These are phyloP conservation scores for Turnera subulata DNA, from an alignment of 345 rosid genomes.

Conservation along the genomic window DNA sequence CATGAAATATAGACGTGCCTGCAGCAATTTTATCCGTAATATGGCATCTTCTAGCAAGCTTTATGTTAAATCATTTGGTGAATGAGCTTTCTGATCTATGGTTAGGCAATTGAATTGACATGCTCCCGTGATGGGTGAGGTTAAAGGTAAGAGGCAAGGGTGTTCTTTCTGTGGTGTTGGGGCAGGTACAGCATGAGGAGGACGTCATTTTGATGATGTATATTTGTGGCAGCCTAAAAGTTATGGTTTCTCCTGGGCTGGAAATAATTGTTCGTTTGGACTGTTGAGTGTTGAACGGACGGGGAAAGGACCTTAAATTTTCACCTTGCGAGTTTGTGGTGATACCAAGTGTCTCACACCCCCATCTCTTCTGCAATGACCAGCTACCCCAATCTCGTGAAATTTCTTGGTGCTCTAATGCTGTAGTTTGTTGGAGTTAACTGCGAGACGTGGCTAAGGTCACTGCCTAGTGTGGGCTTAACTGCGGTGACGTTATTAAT, in stretches of 20 bases:
- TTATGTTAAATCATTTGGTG: too few species aligned
- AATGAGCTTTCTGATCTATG: too few species aligned
- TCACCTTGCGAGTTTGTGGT: conserved; percentile 31
- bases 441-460: conserved; percentile 24
- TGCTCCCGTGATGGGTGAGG: too few species aligned
- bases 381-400: conserved; percentile 20
- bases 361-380: conserved; percentile 28
- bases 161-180: conserved; percentile 10
- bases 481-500: conserved; percentile 11
- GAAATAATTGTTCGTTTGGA: conserved; percentile 32
- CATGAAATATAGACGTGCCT: too few species aligned
- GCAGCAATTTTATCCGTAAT: too few species aligned
- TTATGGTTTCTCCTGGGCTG: background rate
- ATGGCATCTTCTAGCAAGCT: too few species aligned
- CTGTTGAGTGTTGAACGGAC: conserved; percentile 28
- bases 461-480: conserved; percentile 22
- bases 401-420: conserved; percentile 14
- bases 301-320: conserved; percentile 17
- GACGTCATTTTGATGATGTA: too few species aligned
- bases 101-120: too few species aligned
- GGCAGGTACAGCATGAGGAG: background rate
- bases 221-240: too few species aligned
- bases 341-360: conserved; percentile 31
- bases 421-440: conserved; percentile 33
- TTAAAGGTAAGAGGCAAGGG: too few species aligned